These are phyloP conservation scores for Dactylorhiza incarnata DNA, from an alignment of 106 monocot genomes.

Conservation along the genomic window DNA sequence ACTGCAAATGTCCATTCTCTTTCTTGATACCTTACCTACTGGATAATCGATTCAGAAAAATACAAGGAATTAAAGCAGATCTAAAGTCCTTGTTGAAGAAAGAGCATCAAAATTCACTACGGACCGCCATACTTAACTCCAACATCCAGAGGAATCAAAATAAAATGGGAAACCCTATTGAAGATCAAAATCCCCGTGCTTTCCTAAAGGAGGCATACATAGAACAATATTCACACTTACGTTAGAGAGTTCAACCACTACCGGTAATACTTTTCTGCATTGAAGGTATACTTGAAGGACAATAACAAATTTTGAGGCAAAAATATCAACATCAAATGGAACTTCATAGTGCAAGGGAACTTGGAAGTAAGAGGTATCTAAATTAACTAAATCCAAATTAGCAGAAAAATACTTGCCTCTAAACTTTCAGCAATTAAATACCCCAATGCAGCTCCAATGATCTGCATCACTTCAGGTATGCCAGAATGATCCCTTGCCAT, in stretches of 20 bases:
- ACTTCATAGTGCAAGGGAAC: not conserved
- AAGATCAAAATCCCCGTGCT: not conserved
- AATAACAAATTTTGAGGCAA: not conserved
- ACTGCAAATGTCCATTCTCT: not conserved
- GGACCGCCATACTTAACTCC: not conserved
- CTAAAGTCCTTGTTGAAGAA: constrained; percentile 1
- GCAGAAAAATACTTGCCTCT: constrained; percentile 12
- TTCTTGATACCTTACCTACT: not conserved
- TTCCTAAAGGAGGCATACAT: not conserved
- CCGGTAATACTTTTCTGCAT: not conserved
- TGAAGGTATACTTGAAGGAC: not conserved
- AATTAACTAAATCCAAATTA: constrained; percentile 10
- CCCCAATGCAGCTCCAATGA: constrained; percentile 4
- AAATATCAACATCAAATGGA: not conserved
- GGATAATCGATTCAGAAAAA: not conserved
- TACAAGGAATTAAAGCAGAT: not conserved
- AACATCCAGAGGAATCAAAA: not conserved
- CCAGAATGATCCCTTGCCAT: not conserved
- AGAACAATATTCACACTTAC: not conserved
- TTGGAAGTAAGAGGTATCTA: not conserved
- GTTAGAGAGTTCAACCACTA: not conserved
- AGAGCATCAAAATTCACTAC: not conserved
- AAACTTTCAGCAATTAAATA: not conserved
- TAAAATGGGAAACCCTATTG: not conserved
- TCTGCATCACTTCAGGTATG: constrained; percentile 5